phyloP scores from a whole-genome alignment of 352 stramenopile species.

The Globisporangium orthogonon region DNA sequence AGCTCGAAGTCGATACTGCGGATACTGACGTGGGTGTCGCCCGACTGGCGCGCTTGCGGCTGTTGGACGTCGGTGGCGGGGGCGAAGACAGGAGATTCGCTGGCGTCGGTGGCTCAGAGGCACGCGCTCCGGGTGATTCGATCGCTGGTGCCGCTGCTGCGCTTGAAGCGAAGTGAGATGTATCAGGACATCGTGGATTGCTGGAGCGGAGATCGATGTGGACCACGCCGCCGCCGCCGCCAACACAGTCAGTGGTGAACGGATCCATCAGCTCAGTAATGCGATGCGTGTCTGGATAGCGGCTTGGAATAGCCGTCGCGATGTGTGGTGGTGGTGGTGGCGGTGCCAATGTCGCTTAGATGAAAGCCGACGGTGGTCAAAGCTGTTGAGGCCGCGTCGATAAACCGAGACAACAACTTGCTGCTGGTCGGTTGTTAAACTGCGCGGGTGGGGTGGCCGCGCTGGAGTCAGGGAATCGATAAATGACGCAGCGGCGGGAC shows the following conservation, averaged over 20 bases:
- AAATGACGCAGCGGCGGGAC: not conserved
- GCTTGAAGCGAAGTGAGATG: not conserved
- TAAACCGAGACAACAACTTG: too few relatives aligned
- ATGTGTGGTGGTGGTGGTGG: too few relatives aligned
- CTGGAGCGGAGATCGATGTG: not conserved
- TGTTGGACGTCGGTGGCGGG: conserved; percentile 6
- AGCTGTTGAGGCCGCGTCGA: too few relatives aligned
- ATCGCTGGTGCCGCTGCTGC: not conserved
- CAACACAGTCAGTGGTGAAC: not conserved
- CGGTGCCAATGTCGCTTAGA: too few relatives aligned
- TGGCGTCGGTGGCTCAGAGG: not conserved
- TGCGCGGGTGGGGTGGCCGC: too few relatives aligned
- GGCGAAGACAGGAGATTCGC: not conserved
- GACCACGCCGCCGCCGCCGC: not conserved
- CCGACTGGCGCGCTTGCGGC: conserved; percentile 9
- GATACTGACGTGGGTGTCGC: not conserved
- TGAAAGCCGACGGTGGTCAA: too few relatives aligned
- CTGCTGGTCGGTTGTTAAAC: not conserved
- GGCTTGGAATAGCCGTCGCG: too few relatives aligned
- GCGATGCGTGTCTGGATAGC: too few relatives aligned
- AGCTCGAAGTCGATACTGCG: not conserved
- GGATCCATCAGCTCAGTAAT: not conserved
- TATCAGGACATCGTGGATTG: not conserved
- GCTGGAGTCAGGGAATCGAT: not conserved
- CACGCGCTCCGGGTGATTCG: not conserved